Evolutionary conservation across 2,329 filamentous ascomycete genomes (phyloP).

Genomic region (Scortechinia acanthostroma): DNA sequence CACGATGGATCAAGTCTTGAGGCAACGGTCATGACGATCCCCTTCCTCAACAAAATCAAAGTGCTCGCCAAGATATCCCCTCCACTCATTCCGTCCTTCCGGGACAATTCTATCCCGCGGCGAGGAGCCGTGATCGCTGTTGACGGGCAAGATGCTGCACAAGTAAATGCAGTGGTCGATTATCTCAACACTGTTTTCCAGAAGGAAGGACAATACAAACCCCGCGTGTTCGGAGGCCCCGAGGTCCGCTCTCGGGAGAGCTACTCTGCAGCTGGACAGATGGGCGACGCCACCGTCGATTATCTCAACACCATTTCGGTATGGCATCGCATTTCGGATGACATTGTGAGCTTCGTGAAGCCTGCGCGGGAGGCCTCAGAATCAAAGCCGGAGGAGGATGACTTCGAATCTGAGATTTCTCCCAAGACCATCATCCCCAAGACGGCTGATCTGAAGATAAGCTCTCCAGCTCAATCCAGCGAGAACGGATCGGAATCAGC

Average conservation of each 20-base stretch:
- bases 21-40: slow-evolving; percentile 1
- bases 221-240: not conserved
- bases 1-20: not conserved
- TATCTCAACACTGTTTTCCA: not conserved
- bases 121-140: not conserved
- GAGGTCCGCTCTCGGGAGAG: not conserved
- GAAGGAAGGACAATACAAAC: not conserved
- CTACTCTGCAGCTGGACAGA: not conserved
- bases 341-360: not conserved
- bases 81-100: not conserved
- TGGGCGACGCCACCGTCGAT: not conserved
- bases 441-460: not conserved
- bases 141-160: not conserved
- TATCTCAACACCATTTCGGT: not conserved
- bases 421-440: not conserved
- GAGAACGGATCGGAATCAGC: not conserved
- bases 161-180: not conserved
- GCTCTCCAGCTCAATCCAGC: not conserved
- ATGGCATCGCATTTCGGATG: not conserved
- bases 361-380: not conserved
- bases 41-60: slow-evolving; percentile 2
- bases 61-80: slow-evolving; percentile 2
- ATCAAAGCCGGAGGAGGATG: not conserved
- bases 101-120: not conserved
- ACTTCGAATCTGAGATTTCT: not conserved